Evolutionary conservation across 2,329 filamentous ascomycete species (phyloP), one percentile per base, ranked within the genome.

Genomic region (Colletotrichum tropicale): DNA sequence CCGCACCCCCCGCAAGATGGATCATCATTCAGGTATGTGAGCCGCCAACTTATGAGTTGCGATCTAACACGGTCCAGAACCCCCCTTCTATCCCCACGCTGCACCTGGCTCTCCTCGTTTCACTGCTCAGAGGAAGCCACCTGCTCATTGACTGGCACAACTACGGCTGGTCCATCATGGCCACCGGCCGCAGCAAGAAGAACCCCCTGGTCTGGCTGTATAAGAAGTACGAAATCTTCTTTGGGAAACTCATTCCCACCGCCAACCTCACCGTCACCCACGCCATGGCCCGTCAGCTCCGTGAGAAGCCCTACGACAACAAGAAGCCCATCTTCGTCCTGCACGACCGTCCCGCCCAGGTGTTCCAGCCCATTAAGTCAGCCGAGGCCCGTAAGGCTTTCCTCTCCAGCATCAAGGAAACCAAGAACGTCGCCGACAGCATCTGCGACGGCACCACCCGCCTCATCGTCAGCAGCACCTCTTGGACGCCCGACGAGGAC

Each of bases 141-240:
- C 90, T 99, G 6, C 89, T 98, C 76, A 94, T 98, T 71, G 97
- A 99, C 87, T 99, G 97, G 97, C 97, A 99, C 87, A 99, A 99
- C 85, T 98, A 98, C 84, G 97, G 96, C 79, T 98, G 96, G 89
- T 96, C 95, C 10, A 98, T 99, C 80, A 91, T 99, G 5, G 94
- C 90, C 7, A 88, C 90, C 64, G 91, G 89, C 65, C 86, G 88
- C 28, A 89, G 91, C 55, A 78, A 85, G 3, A 84, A 82, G 8
- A 95, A 98, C 81, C 94, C 93, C 0, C 90, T 98, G n/a, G 95
- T 98, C 10, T 89, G 86, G 32, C 82, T 98, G 10, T 94, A 96
- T 28, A 92, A 92, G 77, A 89, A 89, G 81, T 98, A 98, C 81
- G 97, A 99, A 85, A 90, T 88, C 48, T 83, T 89, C 16, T 91